Evolutionary conservation across 139 green algal genomes (phyloP), one percentile per base, ranked within the genome.

Genomic region (Volvox africanus): DNA sequence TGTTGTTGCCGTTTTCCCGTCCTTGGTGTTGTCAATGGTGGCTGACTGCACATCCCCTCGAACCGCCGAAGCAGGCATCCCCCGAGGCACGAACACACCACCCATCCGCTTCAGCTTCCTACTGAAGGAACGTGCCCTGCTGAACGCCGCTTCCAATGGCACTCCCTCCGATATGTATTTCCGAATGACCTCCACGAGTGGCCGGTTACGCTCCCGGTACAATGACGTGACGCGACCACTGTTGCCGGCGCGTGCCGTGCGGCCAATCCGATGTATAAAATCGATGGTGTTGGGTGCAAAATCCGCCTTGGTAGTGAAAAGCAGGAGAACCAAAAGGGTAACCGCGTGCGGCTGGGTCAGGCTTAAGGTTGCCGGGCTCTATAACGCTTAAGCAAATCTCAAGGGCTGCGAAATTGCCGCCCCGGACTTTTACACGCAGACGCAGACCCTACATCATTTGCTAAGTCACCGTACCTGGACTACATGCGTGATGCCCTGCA

Each of bases 271-370:
- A 88, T 99, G 98, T 80, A 99, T 78, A 61, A 99, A 99, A 91
- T 99, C 97, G n/a, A 99, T 95, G 3, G 98, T 97, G 37, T 94
- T 97, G 19, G 93, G 36, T 13, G 98, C 98, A 95, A 99, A 99
- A 87, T 99, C 96, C 14, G 97, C 97, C 95, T 99, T 97, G 26
- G 9, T 9, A 9, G 44, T 55, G 44, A 55, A 55, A 5, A 55
- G 5, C 9, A 55, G 44, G 44, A 9, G 44, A 55, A 55, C 44
- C 44, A 55, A 55, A 55, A 5, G 44, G 44, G 44, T 14, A 55
- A 9, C 5, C 44, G 44, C 44, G 44, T 55, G 44, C 44, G 44
- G 44, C 44, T 55, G 5, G 9, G 44, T 55, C 44, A 55, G 44
- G 44, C 9, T 5, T 55, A 55, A 55, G 44, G 44, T 5, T 5